These are phyloP conservation scores for Conticribra guillardii DNA, from an alignment of 108 stramenopile genomes.

Conservation along the genomic window DNA sequence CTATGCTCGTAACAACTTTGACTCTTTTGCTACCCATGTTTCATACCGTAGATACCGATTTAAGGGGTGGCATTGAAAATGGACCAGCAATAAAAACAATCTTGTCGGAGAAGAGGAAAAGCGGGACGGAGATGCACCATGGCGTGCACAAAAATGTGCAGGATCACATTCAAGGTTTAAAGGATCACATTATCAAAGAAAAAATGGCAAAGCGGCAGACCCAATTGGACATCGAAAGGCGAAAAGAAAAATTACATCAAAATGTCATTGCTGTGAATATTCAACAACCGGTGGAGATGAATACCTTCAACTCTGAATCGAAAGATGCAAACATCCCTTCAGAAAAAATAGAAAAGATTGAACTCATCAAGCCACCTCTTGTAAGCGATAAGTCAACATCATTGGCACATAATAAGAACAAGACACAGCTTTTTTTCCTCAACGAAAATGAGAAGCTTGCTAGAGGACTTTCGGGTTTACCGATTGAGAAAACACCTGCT, in stretches of 20 bases:
- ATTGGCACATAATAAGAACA: too few species aligned
- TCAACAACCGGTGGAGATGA: too few species aligned
- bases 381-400: too few species aligned
- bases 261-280: too few species aligned
- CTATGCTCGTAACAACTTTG: constrained; percentile 17
- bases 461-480: constrained; percentile 73
- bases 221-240: neutral
- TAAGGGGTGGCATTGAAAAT: constrained; percentile 10
- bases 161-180: constrained; percentile 23
- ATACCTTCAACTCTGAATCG: too few species aligned
- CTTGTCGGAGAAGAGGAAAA: neutral
- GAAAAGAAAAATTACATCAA: neutral
- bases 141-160: constrained; percentile 45
- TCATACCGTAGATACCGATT: constrained; percentile 15
- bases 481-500: constrained; percentile 78
- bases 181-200: constrained; percentile 25
- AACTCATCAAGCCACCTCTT: too few species aligned
- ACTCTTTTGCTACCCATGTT: constrained; percentile 29
- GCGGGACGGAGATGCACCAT: constrained; percentile 18
- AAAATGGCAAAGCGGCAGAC: neutral
- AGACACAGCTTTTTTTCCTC: constrained; percentile 1
- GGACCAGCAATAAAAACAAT: constrained; percentile 11
- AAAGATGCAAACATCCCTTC: too few species aligned
- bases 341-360: too few species aligned
- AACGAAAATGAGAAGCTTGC: constrained; percentile 47